phyloP scores from a whole-genome alignment of 768 basidiomycete species.

The Suillus cothurnatus region DNA sequence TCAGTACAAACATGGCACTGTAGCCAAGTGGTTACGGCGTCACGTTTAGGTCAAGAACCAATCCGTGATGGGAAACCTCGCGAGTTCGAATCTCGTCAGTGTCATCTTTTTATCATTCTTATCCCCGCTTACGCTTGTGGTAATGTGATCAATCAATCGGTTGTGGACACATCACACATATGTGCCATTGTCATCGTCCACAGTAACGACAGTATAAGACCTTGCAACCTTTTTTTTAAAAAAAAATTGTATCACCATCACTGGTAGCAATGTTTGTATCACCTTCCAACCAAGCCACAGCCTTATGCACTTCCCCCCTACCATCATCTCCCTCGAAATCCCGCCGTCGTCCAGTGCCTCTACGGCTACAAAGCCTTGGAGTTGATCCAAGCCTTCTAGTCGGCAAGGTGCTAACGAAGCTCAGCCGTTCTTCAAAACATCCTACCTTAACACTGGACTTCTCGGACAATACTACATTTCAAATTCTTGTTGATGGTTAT shows the following conservation, averaged over 20 bases:
- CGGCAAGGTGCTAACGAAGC: slow-evolving; percentile 46
- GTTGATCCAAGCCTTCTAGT: slow-evolving; percentile 43
- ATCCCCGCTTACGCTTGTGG: slow-evolving; percentile 2
- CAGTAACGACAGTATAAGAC: slow-evolving; percentile 2
- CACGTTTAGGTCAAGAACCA: slow-evolving; percentile 50
- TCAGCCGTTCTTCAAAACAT: slow-evolving; percentile 44
- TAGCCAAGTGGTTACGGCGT: slow-evolving; percentile 64
- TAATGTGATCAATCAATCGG: slow-evolving; percentile 6
- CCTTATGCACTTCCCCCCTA: slow-evolving; percentile 19
- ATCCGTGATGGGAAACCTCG: slow-evolving; percentile 61
- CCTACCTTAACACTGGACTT: slow-evolving; percentile 52
- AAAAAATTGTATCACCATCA: not conserved
- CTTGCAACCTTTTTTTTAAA: not conserved
- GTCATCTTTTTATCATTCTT: slow-evolving; percentile 37
- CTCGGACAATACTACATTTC: slow-evolving; percentile 43
- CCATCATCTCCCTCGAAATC: slow-evolving; percentile 25
- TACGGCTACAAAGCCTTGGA: slow-evolving; percentile 36
- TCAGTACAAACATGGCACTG: slow-evolving; percentile 39
- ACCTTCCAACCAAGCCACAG: slow-evolving; percentile 14
- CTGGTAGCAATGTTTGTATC: not conserved
- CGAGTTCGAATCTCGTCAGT: slow-evolving; percentile 65
- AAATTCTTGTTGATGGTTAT: slow-evolving; percentile 66
- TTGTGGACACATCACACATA: slow-evolving; percentile 11
- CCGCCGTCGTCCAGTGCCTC: slow-evolving; percentile 37
- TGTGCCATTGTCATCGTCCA: slow-evolving; percentile 8